Evolutionary conservation across 2,329 filamentous ascomycete species (phyloP).

Genomic region (Akanthomyces lecanii): DNA sequence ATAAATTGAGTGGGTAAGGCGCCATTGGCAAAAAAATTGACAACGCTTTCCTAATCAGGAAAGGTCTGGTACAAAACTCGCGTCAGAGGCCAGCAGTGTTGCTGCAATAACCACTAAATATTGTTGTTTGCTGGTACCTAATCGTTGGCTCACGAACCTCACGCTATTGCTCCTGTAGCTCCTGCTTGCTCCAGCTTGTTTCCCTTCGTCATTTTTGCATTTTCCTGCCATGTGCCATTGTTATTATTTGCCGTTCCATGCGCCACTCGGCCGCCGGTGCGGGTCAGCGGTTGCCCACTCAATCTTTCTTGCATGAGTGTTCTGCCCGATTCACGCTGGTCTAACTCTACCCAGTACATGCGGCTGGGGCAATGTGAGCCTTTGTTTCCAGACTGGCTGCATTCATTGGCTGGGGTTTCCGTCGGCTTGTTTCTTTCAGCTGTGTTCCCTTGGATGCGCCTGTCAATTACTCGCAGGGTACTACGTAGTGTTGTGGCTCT

Average conservation of each 20-base stretch:
- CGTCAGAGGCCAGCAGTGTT: neutral
- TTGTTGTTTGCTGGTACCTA: neutral
- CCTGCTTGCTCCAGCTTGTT: neutral
- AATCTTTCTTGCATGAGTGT: too few species aligned
- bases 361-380: too few species aligned
- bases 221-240: neutral
- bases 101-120: neutral
- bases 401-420: too few species aligned
- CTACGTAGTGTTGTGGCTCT: too few species aligned
- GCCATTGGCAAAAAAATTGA: slow-evolving; percentile 3
- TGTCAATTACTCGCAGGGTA: too few species aligned
- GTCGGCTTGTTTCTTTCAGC: too few species aligned
- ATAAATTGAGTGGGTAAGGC: neutral
- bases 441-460: too few species aligned
- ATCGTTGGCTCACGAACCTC: neutral
- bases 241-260: neutral
- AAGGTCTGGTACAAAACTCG: neutral
- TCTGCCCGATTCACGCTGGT: too few species aligned
- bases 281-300: neutral
- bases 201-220: neutral
- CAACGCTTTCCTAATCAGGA: slow-evolving; percentile 15
- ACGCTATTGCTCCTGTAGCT: neutral
- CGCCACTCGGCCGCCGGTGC: neutral
- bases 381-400: too few species aligned
- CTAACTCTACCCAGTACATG: too few species aligned